Conservation (phyloP, 495 filamentous ascomycete species). For the Massariosphaeria phaeospora region DNA sequence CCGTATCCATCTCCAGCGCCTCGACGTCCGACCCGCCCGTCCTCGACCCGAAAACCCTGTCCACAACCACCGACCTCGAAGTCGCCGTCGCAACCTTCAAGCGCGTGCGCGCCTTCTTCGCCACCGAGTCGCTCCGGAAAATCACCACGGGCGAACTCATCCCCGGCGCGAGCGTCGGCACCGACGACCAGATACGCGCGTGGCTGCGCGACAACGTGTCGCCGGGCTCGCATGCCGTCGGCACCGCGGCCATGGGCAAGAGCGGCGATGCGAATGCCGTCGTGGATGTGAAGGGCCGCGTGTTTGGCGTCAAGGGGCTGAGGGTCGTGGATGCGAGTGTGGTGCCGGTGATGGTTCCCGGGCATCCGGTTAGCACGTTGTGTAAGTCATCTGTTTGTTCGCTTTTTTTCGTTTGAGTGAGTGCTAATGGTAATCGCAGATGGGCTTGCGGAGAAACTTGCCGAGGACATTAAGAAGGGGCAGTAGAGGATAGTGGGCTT, state of each 20-base stretch:
- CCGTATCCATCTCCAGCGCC: slow-evolving; percentile 25
- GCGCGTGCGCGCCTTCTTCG: slow-evolving; percentile 15
- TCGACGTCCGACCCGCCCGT: slow-evolving; percentile 18
- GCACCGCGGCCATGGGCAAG: slow-evolving; percentile 25
- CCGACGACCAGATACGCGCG: slow-evolving; percentile 31
- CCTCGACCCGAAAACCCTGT: slow-evolving; percentile 33
- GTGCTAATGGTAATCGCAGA: too few relatives aligned
- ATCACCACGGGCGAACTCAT: slow-evolving; percentile 26
- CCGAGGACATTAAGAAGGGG: slow-evolving; percentile 1
- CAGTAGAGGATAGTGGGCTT: background rate
- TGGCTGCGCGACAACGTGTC: slow-evolving; percentile 11
- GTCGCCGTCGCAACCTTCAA: slow-evolving; percentile 30
- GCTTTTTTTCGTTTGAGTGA: too few relatives aligned
- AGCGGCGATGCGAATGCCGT: slow-evolving; percentile 14
- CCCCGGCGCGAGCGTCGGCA: slow-evolving; percentile 21
- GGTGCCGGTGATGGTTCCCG: slow-evolving; percentile 18
- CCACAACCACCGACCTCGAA: slow-evolving; percentile 25
- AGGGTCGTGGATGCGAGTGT: slow-evolving; percentile 21
- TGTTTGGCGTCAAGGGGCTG: slow-evolving; percentile 17
- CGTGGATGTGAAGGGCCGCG: slow-evolving; percentile 17
- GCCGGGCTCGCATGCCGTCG: slow-evolving; percentile 19
- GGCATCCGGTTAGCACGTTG: slow-evolving; percentile 28
- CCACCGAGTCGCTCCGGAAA: background rate
- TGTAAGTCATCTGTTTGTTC: too few relatives aligned
- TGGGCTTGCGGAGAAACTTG: slow-evolving; percentile 6